Evolutionary conservation across 306 rosid species (phyloP).

Genomic region (Oxytropis ochrocephala): DNA sequence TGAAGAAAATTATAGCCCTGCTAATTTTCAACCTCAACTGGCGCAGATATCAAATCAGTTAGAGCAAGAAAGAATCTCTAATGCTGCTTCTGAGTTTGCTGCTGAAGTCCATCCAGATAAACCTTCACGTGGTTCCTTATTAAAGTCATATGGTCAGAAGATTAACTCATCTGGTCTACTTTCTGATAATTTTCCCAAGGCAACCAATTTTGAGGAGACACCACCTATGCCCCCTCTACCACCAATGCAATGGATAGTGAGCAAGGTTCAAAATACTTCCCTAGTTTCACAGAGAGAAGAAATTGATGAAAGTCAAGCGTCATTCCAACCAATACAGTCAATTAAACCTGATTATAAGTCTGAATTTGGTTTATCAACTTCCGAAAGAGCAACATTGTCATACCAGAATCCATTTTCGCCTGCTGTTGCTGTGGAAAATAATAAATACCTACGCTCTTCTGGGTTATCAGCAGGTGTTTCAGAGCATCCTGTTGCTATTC

Average conservation of each 20-base stretch:
- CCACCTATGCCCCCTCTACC: constrained; percentile 99
- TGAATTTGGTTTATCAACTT: constrained; percentile 33
- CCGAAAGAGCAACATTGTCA: constrained; percentile 21
- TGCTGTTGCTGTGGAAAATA: constrained; percentile 31
- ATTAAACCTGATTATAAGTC: constrained; percentile 27
- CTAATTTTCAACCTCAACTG: constrained; percentile 31
- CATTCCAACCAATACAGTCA: constrained; percentile 28
- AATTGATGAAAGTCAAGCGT: constrained; percentile 24
- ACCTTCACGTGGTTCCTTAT: constrained; percentile 28
- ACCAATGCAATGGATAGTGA: constrained; percentile 94
- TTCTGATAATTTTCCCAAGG: constrained; percentile 38
- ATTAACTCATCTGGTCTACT: constrained; percentile 21
- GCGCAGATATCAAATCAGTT: constrained; percentile 19
- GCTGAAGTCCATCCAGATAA: constrained; percentile 29
- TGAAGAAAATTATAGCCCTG: constrained; percentile 18
- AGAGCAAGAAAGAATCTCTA: constrained; percentile 23
- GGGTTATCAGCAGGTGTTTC: constrained; percentile 29
- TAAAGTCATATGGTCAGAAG: constrained; percentile 30
- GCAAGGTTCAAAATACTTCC: constrained; percentile 48
- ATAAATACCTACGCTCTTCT: constrained; percentile 25
- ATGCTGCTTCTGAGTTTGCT: constrained; percentile 22
- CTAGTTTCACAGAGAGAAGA: constrained; percentile 29
- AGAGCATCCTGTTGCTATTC: constrained; percentile 27
- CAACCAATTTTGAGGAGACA: constrained; percentile 45
- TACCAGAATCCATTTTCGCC: constrained; percentile 43